A percentile compares a stretch with the other conserved stretches of the same genome.
Conservation (phyloP, 352 stramenopile genomes). For the Globisporangium cystogenes region DNA sequence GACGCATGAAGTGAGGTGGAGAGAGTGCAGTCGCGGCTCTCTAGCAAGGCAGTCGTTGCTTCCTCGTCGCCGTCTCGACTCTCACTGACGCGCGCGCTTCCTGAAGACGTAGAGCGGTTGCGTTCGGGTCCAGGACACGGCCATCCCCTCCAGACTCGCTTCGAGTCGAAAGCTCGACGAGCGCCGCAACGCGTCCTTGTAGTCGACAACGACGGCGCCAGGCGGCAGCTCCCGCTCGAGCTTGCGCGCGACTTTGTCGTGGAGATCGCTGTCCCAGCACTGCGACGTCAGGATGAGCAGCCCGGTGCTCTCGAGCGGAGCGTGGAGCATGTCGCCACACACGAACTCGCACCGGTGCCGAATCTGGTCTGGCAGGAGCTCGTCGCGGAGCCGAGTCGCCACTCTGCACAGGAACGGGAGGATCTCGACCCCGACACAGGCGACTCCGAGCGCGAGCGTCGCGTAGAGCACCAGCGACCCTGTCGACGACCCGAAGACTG, state of each 20-base stretch:
- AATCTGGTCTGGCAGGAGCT: conserved; percentile 11
- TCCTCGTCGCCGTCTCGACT: background rate
- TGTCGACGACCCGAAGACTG: conserved; percentile 49
- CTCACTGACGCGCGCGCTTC: background rate
- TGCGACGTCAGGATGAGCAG: conserved; percentile 55
- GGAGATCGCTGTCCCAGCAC: conserved; percentile 45
- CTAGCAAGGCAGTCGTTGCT: background rate
- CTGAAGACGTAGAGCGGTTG: conserved; percentile 39
- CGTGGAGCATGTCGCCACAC: conserved; percentile 36
- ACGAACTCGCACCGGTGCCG: conserved; percentile 20
- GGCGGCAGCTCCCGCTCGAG: conserved; percentile 29
- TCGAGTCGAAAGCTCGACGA: conserved; percentile 24
- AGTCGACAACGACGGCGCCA: conserved; percentile 41
- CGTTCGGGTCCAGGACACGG: conserved; percentile 34
- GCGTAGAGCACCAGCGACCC: conserved; percentile 52
- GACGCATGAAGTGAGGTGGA: background rate
- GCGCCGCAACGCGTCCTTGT: conserved; percentile 27
- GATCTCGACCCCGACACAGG: conserved; percentile 41
- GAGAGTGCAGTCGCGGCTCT: no score
- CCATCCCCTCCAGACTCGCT: conserved; percentile 14
- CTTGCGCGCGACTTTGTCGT: conserved; percentile 27
- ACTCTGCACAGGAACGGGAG: conserved; percentile 32
- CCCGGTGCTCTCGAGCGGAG: conserved; percentile 15
- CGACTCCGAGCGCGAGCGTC: conserved; percentile 21
- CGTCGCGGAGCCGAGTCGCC: conserved; percentile 13